Conservation (phyloP, 352 stramenopile genomes). For the Peronospora belbahrii region DNA sequence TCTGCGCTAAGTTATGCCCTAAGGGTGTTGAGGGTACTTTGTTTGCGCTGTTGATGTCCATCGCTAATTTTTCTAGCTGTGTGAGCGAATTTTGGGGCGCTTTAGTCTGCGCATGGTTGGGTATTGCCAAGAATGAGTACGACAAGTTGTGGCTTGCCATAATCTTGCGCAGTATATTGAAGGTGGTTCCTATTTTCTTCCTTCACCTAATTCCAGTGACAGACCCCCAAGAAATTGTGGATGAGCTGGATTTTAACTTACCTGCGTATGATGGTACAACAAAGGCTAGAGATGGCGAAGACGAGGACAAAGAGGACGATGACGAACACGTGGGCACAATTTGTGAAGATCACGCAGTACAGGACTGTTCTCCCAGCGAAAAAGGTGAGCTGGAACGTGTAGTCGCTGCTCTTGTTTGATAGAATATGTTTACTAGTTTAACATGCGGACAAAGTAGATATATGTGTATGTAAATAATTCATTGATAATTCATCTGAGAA, state of each 20-base stretch:
- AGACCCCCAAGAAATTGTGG: slow-evolving; percentile 72
- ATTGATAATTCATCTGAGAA: too few species aligned
- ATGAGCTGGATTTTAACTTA: slow-evolving; percentile 51
- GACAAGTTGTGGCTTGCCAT: slow-evolving; percentile 88
- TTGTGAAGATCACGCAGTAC: slow-evolving; percentile 38
- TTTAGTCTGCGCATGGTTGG: slow-evolving; percentile 80
- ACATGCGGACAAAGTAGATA: too few species aligned
- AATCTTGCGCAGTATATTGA: slow-evolving; percentile 86
- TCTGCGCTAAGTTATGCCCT: slow-evolving; percentile 92
- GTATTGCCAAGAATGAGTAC: slow-evolving; percentile 89
- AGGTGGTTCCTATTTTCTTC: slow-evolving; percentile 88
- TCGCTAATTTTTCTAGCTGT: slow-evolving; percentile 92
- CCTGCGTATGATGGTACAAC: slow-evolving; percentile 8
- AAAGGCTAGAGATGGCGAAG: slow-evolving; percentile 8
- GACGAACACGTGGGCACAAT: slow-evolving; percentile 29
- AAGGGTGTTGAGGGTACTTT: slow-evolving; percentile 93
- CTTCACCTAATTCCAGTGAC: slow-evolving; percentile 69
- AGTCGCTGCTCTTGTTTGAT: slow-evolving; percentile 16
- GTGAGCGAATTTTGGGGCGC: slow-evolving; percentile 91
- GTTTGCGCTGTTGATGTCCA: slow-evolving; percentile 96
- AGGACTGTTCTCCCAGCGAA: slow-evolving; percentile 28
- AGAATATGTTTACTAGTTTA: too few species aligned
- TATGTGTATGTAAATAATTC: too few species aligned
- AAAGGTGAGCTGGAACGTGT: slow-evolving; percentile 18
- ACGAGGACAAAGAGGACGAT: slow-evolving; percentile 23